These are phyloP conservation scores for Cryptococcus floricola DNA, from an alignment of 1,284 basidiomycete genomes.

Conservation along the genomic window DNA sequence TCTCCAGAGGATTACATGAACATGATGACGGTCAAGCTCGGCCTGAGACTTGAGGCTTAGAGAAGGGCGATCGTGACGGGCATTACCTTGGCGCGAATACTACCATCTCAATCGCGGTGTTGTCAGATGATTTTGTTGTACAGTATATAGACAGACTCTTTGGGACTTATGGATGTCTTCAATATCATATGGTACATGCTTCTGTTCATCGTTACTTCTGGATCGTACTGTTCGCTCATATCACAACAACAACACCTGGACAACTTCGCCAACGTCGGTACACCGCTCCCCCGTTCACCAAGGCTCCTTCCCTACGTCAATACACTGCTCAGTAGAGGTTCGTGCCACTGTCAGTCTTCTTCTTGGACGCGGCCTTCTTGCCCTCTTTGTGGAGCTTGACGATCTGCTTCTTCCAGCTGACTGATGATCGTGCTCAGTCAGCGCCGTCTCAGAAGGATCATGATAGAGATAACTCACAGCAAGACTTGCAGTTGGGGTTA, in stretches of 20 bases:
- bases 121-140: not conserved
- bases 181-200: not conserved
- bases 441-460: not conserved
- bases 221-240: not conserved
- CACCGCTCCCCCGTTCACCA: not conserved
- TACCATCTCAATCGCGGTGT: not conserved
- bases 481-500: slow-evolving; percentile 46
- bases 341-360: slow-evolving; percentile 24
- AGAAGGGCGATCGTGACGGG: too few relatives aligned
- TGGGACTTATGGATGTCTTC: not conserved
- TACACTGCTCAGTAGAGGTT: slow-evolving; percentile 25
- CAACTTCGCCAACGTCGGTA: too few relatives aligned
- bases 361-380: slow-evolving; percentile 42
- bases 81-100: too few relatives aligned
- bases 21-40: slow-evolving; percentile 41
- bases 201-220: not conserved
- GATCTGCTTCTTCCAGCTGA: slow-evolving; percentile 51
- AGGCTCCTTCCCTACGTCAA: not conserved
- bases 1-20: slow-evolving; percentile 45
- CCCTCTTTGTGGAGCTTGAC: slow-evolving; percentile 46
- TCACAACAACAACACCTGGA: not conserved
- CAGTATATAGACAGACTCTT: not conserved
- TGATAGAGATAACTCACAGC: slow-evolving; percentile 38
- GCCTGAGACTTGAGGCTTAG: slow-evolving; percentile 16
- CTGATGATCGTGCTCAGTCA: slow-evolving; percentile 15